Percentiles rank a stretch among this genome's conserved stretches.
Conservation (phyloP, 805 yeast genomes). For the Myxozyma sirexii region DNA sequence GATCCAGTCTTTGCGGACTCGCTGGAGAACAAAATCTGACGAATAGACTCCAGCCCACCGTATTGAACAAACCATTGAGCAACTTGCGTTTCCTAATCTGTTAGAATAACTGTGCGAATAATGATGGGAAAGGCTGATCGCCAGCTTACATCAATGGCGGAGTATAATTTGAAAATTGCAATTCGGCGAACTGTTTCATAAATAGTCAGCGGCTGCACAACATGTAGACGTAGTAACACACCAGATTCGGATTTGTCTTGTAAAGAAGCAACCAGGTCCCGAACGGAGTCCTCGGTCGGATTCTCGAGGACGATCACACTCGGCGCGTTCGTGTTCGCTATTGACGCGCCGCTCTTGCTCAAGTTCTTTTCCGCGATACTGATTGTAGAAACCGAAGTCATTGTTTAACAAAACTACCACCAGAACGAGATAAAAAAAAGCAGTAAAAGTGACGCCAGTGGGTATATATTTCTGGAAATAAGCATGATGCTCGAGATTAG, state of each 20-base stretch:
- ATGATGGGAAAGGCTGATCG: not conserved
- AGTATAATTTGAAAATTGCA: slow-evolving; percentile 7
- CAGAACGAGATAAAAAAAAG: not conserved
- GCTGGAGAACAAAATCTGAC: not conserved
- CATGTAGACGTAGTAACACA: not conserved
- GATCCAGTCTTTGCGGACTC: slow-evolving; percentile 3
- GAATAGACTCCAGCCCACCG: slow-evolving; percentile 9
- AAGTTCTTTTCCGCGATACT: too few relatives aligned
- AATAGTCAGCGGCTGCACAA: not conserved
- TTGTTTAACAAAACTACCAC: not conserved
- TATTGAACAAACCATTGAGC: slow-evolving; percentile 8
- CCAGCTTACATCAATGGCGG: slow-evolving; percentile 3
- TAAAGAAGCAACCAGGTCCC: not conserved
- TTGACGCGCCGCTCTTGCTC: not conserved
- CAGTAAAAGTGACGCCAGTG: not conserved
- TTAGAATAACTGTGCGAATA: too few relatives aligned
- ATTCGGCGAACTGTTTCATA: slow-evolving; percentile 6
- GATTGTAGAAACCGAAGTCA: not conserved
- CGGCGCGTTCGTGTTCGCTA: not conserved
- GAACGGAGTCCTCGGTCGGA: not conserved
- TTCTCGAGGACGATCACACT: not conserved
- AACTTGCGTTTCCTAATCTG: slow-evolving; percentile 3
- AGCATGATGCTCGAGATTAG: too few relatives aligned
- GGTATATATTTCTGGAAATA: too few relatives aligned
- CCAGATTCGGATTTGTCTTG: slow-evolving; percentile 1